Evolutionary conservation across 352 stramenopile genomes (phyloP), one percentile per base, ranked within the genome.

Genomic region (Globisporangium perplexum): DNA sequence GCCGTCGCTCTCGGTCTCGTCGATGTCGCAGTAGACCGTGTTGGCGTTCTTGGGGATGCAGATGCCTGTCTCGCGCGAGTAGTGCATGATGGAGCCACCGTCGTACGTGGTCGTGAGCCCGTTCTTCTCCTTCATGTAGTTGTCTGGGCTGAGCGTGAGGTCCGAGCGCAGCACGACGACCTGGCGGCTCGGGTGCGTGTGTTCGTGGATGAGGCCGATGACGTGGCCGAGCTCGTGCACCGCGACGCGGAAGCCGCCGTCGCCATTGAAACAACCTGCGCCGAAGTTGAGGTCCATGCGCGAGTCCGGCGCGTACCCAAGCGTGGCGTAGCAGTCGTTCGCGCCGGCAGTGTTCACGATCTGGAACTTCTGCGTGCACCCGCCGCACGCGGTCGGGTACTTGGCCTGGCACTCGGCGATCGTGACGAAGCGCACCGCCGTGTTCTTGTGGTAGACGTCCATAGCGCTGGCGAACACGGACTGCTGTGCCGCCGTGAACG

Each of bases 211-310:
- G 20, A 79, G 49, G 2, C 70, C 70, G n/a, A 76, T 50, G 11
- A 72, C 28, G 57, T 80, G 68, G 28, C 68, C 70, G 12, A 80
- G 60, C 39, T 80, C 71, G 54, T 80, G 71, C 39, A 77, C 57
- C 2, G 65, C 71, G 15, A 75, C 67, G 15, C 62, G 50, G 43
- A 64, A 64, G 48, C 71, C 68, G 6, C 67, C 64, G 56, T 76
- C 61, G 46, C 69, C 71, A 36, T 59, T 65, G 53, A 80, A 80
- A 55, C 71, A 80, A 22, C 56, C 59, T 11, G 56, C 31, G 12
- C 69, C 64, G 48, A 77, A 74, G 55, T 80, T 80, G 47, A 80
- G 61, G 26, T 72, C 57, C 69, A 77, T 75, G 39, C 59, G 59
- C 42, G 64, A 52, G 49, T 47, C 59, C 14, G 69, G 62, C 12